phyloP scores from a whole-genome alignment of 2,329 filamentous ascomycete species.

The Podosphaera fusca region DNA sequence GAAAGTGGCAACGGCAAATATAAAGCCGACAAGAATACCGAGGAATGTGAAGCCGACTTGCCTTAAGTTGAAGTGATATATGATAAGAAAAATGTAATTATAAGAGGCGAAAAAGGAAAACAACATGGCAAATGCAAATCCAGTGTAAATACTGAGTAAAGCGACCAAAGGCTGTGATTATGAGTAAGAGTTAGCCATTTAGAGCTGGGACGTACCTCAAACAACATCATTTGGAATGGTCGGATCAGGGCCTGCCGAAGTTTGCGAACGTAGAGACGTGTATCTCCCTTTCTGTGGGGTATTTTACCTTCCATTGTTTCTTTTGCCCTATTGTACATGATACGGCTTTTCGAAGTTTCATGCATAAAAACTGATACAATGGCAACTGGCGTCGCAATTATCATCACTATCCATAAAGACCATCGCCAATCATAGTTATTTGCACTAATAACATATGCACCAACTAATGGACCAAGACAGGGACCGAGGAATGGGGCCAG shows the following conservation, averaged over 20 bases:
- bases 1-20: conserved; percentile 17
- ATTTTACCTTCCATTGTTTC: conserved; percentile 16
- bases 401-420: conserved; percentile 10
- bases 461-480: conserved; percentile 9
- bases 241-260: conserved; percentile 17
- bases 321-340: conserved; percentile 8
- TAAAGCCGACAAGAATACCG: conserved; percentile 10
- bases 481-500: conserved; percentile 12
- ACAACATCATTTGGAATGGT: conserved; percentile 33
- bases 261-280: conserved; percentile 6
- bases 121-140: conserved; percentile 28
- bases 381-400: conserved; percentile 16
- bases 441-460: conserved; percentile 14
- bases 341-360: conserved; percentile 10
- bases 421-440: conserved; percentile 12
- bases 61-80: conserved; percentile 22
- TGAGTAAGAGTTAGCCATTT: conserved; percentile 9
- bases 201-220: conserved; percentile 23
- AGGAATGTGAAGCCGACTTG: conserved; percentile 11
- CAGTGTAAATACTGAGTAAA: conserved; percentile 25
- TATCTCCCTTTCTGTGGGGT: conserved; percentile 6
- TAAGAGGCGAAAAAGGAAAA: conserved; percentile 33
- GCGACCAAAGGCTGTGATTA: conserved; percentile 27
- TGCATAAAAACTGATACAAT: conserved; percentile 20
- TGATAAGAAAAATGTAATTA: conserved; percentile 23